These are phyloP conservation scores for Neofusicoccum kwambonambiense DNA, from an alignment of 2,329 filamentous ascomycete species.

Conservation along the genomic window DNA sequence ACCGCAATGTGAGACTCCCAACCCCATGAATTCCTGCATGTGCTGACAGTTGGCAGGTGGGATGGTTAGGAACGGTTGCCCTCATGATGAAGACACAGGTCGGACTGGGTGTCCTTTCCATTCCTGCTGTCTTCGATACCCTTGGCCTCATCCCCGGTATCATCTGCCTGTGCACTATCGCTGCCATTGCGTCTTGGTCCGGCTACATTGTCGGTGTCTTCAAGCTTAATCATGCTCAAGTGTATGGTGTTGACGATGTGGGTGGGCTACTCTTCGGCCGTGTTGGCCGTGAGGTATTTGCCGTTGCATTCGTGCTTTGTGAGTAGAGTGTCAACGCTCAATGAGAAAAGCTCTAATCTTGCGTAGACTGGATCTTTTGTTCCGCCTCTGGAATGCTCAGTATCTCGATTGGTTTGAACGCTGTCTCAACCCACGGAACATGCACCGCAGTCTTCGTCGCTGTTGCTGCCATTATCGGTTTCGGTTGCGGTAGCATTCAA, in stretches of 20 bases:
- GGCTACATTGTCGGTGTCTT: conserved; percentile 52
- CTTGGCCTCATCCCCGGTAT: conserved; percentile 52
- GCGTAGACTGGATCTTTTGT: neutral
- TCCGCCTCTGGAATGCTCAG: conserved; percentile 1
- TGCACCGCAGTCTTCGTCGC: conserved; percentile 26
- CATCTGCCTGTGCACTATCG: conserved; percentile 43
- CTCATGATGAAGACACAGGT: conserved; percentile 34
- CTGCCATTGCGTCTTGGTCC: conserved; percentile 49
- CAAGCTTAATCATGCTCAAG: conserved; percentile 54
- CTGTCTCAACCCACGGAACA: conserved; percentile 37
- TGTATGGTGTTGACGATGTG: conserved; percentile 59
- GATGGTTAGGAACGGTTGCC: conserved; percentile 28
- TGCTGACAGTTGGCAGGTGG: conserved; percentile 23
- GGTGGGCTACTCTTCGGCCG: conserved; percentile 55
- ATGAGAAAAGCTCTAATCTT: neutral
- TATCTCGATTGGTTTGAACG: conserved; percentile 32
- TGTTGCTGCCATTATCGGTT: conserved; percentile 28
- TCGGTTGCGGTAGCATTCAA: conserved; percentile 20
- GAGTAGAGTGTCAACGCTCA: conserved; percentile 12
- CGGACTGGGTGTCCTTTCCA: conserved; percentile 48
- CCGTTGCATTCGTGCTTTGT: conserved; percentile 30
- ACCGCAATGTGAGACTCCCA: neutral
- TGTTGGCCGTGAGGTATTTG: conserved; percentile 51
- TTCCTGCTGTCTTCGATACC: conserved; percentile 46
- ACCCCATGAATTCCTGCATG: neutral